Evolutionary conservation across 1,284 basidiomycete genomes (phyloP).

Genomic region (Vanrija sp.): DNA sequence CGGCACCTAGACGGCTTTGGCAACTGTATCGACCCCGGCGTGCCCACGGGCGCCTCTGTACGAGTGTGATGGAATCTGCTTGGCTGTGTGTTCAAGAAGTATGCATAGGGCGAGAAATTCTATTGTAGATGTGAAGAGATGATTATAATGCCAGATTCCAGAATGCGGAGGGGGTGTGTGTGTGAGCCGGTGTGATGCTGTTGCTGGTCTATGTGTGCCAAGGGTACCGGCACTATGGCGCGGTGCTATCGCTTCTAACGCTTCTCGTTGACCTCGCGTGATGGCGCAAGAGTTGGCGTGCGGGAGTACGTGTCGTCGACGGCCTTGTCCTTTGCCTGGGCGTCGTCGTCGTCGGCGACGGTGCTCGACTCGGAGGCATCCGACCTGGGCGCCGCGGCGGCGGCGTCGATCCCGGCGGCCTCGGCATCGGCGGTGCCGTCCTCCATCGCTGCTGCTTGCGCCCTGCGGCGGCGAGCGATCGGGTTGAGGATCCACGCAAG

Average conservation of each 20-base stretch:
- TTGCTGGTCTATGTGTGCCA: too few species aligned
- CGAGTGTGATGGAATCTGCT: not conserved
- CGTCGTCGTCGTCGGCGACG: not conserved
- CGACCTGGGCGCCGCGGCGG: too few species aligned
- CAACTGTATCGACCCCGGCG: not conserved
- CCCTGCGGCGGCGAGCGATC: constrained; percentile 34
- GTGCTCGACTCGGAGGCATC: not conserved
- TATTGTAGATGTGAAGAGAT: not conserved
- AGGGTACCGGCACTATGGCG: too few species aligned
- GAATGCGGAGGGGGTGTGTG: too few species aligned
- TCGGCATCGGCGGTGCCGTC: not conserved
- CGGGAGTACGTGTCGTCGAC: not conserved
- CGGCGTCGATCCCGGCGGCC: too few species aligned
- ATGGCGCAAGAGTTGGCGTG: not conserved
- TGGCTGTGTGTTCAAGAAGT: not conserved
- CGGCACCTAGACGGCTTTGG: not conserved
- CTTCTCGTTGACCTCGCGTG: not conserved
- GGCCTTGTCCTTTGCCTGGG: not conserved
- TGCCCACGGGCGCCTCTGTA: too few species aligned
- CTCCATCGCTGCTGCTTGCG: constrained; percentile 1
- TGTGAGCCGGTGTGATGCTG: too few species aligned
- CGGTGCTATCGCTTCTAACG: too few species aligned
- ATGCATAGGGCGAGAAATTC: not conserved
- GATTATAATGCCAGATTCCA: not conserved
- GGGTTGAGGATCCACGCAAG: constrained; percentile 64